Base-by-base conservation (phyloP, 768 basidiomycete genomes). In the Phallus indusiatus region DNA sequence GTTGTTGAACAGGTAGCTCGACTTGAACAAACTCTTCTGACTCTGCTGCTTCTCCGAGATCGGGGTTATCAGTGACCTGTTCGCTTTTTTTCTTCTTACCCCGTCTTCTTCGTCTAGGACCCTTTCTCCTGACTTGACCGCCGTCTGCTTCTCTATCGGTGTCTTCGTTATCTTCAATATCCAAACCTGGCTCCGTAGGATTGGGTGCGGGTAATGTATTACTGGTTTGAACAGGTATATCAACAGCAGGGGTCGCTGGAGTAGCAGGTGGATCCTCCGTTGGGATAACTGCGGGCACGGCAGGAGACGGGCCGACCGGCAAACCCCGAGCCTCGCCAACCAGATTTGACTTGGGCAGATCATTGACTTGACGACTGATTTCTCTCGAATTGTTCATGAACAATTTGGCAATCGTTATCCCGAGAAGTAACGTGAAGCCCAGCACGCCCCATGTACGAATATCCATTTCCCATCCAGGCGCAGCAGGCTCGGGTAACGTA, bases 131-230 rank as follows among this genome's bases (percentile, higher is more conserved):
- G 0, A 79, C 77, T 0, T 75, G 73, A 4, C 75, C 73, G 1
- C 73, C 73, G 0, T 68, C 67, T 22, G 69, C 75, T 64, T 81
- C 83, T 64, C 78, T 82, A 58, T 83, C 83, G 37, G 81, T 81
- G 11, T 82, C 84, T n/a, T 82, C 85, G 1, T 69, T 75, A 53
- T 77, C 83, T 46, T 62, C 76, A 17, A 66, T 73, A 20, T 52
- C 57, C 12, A 34, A 11, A 22, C 21, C 57, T 16, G 33, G 24
- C 14, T 33, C n/a, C 22, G 20, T 12, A 34, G 50, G 14, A 8
- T 8, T 16, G 20, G 33, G 22, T 7, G 47, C 10, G 11, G 57
- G 49, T 14, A 24, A 36, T 28, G 53, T 28, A 34, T 24, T 48
- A 17, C 1, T 35, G 20, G 57, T 22, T 22, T 21, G 37, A 11